Percentiles rank a stretch among this genome's conserved stretches.
These are phyloP conservation scores for Colletotrichum viniferum DNA, from an alignment of 2,329 filamentous ascomycete species.

Conservation along the genomic window DNA sequence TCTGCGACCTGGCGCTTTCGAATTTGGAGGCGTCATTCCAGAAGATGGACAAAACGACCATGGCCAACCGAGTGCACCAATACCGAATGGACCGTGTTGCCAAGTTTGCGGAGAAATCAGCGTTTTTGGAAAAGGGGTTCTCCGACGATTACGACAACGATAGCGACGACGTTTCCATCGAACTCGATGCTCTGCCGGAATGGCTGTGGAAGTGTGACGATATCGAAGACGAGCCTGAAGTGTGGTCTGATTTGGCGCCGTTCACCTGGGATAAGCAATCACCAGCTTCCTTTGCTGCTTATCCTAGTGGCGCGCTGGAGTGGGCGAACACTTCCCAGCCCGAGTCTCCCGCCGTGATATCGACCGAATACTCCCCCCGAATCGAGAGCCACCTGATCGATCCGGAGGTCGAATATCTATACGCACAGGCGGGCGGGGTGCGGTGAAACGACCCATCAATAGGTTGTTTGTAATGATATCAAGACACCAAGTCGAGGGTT, in stretches of 20 bases:
- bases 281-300: background rate
- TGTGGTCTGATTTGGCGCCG: constrained; percentile 2
- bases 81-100: constrained; percentile 32
- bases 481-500: background rate
- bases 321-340: constrained; percentile 11
- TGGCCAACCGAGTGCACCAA: constrained; percentile 29
- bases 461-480: background rate
- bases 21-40: constrained; percentile 34
- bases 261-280: constrained; percentile 6
- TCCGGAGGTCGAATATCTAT: background rate
- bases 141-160: constrained; percentile 6
- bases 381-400: background rate
- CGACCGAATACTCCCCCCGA: background rate
- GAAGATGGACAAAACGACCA: constrained; percentile 23
- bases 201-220: constrained; percentile 20
- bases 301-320: background rate
- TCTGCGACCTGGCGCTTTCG: constrained; percentile 34
- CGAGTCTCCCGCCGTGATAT: background rate
- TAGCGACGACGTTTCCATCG: background rate
- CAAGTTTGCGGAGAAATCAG: constrained; percentile 32
- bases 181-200: constrained; percentile 7
- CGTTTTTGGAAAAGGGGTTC: constrained; percentile 2
- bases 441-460: background rate
- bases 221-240: background rate
- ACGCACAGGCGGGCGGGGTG: background rate